Base-by-base conservation (phyloP, 306 rosid species). In the Glycyrrhiza uralensis region DNA sequence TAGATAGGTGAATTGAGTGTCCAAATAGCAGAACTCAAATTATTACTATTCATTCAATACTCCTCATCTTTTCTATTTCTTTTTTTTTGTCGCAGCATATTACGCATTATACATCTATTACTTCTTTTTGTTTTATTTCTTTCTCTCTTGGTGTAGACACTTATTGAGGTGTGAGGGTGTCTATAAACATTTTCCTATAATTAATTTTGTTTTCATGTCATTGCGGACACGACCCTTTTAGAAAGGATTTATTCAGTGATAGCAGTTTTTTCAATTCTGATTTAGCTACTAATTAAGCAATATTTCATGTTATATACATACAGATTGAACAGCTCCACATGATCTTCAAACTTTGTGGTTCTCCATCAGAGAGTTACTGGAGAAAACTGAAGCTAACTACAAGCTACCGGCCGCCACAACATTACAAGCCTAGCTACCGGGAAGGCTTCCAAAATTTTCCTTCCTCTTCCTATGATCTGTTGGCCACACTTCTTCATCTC, bases 291-390 rank as follows among this genome's bases (percentile, higher is more conserved):
- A 46, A 76, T n/a, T n/a, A 52, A 24, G 28, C 32, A 76, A 55
- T 20, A 29, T 67, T 76, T 35, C 1, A 8, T 44, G 24, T 55
- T 12, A 2, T 5, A 36, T 73, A 33, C 30, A 20, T 35, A 78
- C 72, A 87, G 91, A 86, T 86, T 66, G 89, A 90, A 80, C 91
- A 90, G 59, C 84, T 90, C 66, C 88, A 86, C 79, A 86, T 60
- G 83, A 88, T 90, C 79, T 90, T 85, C 80, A 90, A 84, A 74
- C 93, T 86, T 59, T 84, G 87, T 71, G 93, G 93, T 39, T 63
- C 86, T 30, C 96, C 93, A 7, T 15, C 79, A 17, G 87, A 82
- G 51, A 86, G 87, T 62, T 87, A 87, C 71, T 87, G 78, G 71
- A 84, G 57, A 62, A 84, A 67, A 65, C 80, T 85, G 84, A 87